Percentiles rank a stretch among this genome's conserved stretches.
These are phyloP conservation scores for Cytospora piceae DNA, from an alignment of 2,329 filamentous ascomycete species.

Conservation along the genomic window DNA sequence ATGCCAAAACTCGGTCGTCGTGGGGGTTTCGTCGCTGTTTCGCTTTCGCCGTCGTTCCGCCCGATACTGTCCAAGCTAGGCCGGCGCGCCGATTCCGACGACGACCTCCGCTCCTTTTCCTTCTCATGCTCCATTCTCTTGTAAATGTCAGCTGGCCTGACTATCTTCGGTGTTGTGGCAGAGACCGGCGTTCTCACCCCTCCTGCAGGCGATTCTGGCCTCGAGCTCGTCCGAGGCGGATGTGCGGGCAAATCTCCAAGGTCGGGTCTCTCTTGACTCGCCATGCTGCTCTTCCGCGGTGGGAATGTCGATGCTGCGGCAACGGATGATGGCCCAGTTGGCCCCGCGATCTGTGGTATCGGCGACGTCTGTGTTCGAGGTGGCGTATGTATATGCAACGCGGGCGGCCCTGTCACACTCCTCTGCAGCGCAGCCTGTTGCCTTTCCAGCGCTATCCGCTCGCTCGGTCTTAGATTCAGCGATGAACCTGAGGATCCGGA, in stretches of 20 bases:
- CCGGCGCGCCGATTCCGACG: slow-evolving; percentile 54
- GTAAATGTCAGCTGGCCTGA: slow-evolving; percentile 79
- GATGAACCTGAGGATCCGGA: slow-evolving; percentile 25
- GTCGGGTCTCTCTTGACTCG: slow-evolving; percentile 46
- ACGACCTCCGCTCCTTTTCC: slow-evolving; percentile 57
- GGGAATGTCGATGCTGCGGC: slow-evolving; percentile 51
- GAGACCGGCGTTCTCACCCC: slow-evolving; percentile 42
- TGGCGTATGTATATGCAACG: slow-evolving; percentile 34
- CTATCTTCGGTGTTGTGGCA: slow-evolving; percentile 61
- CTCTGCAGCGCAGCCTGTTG: slow-evolving; percentile 30
- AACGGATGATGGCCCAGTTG: slow-evolving; percentile 21
- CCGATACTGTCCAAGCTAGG: slow-evolving; percentile 59
- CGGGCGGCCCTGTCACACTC: slow-evolving; percentile 32
- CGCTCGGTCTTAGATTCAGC: slow-evolving; percentile 27
- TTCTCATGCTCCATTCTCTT: slow-evolving; percentile 70
- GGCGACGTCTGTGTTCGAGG: slow-evolving; percentile 16
- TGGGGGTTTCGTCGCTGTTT: slow-evolving; percentile 29
- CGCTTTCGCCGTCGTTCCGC: slow-evolving; percentile 35
- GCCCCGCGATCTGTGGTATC: slow-evolving; percentile 15
- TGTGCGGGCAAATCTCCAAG: slow-evolving; percentile 24
- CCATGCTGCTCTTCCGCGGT: slow-evolving; percentile 65
- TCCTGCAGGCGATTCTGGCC: slow-evolving; percentile 45
- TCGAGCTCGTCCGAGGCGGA: slow-evolving; percentile 36
- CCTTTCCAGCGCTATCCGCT: slow-evolving; percentile 28
- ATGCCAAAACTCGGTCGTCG: slow-evolving; percentile 37